Base-by-base conservation (phyloP, 805 yeast species). In the Phaffomyces opuntiae region DNA sequence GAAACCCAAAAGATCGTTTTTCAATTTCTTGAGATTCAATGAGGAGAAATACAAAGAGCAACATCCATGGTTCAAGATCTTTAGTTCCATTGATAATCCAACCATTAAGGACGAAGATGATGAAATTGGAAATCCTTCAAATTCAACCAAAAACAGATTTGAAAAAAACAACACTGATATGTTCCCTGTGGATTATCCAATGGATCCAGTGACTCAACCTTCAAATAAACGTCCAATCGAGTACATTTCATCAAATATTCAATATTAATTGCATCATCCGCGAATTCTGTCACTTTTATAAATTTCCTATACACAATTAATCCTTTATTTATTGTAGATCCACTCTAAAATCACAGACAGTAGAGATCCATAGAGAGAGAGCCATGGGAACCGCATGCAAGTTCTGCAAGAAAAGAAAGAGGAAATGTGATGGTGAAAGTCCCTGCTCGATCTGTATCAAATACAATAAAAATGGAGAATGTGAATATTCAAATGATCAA, bases 401-500 rank as follows among this genome's bases (percentile, higher is more conserved):
- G 2, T 51, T 51, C 16, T 51, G 54, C 40, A 45, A 41, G 40
- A 45, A 49, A 27, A 32, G 51, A 9, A 51, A 51, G 42, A 32
- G 54, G 38, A 51, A 45, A n/a, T 51, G 54, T 36, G 49, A 51
- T 35, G 54, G 54, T 8, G 14, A 17, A 11, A 19, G 14, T 14
- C 49, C 54, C 1, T 49, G 54, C 31, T 43, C 51, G 2, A 40
- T 43, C 7, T 51, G 54, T 29, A 38, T 39, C 19, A 41, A 39
- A 32, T 49, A 49, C 37, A 49, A 49, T 9, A 35, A 38, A 16
- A 36, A 21, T 29, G 47, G 52, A 12, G 40, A 36, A 26, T 64
- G 68, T 51, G 56, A 54, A 17, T 63, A 62, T 38, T 44, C 46
- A 2, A 37, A 27, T 11, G 57, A 55, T 24, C 50, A 53, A 31